Base-by-base conservation (phyloP, 768 basidiomycete genomes). In the Phaeotremella skinneri region DNA sequence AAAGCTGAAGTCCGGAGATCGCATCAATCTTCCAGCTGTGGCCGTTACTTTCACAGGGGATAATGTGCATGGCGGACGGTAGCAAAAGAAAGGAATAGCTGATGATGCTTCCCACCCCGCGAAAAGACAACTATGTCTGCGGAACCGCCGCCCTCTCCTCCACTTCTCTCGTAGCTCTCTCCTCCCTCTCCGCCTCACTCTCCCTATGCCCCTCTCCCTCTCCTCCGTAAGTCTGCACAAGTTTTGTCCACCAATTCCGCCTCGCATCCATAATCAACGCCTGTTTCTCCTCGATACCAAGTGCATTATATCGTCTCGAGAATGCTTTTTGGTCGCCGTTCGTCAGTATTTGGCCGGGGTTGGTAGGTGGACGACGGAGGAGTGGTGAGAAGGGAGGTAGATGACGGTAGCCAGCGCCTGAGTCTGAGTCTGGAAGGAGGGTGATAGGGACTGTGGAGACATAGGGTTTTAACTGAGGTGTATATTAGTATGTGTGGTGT, bases 171-270 rank as follows among this genome's bases (percentile, higher is more conserved):
- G 63, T 64, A 26, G 41, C 21, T 50, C 30, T 17, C 48, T 62
- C 56, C 27, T 66, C 56, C 21, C 34, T 30, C 56, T 39, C 61
- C 56, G 21, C 56, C 61, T 7, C 6, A 50, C 21, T 16, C 26
- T 50, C 30, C 30, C 6, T 26, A 6, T 9, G 25, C 25, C 21
- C 4, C 25, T 27, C 37, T 34, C 20, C 34, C 23, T 29, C 48
- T 31, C 27, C 25, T 27, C 20, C 17, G 29, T 13, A 55, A 61
- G 26, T 43, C 43, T 53, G 23, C 31, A 45, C 55, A 64, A 72
- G 49, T 25, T 45, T 62, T n/a, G 64, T 64, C 61, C 72, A 76
- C 73, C 71, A 74, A n/a, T 69, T 59, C 55, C 68, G 65, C 64
- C 75, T 68, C 26, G 58, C 45, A 25, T 71, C 58, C 50, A 67